Evolutionary conservation across 164 flowering plant genomes (phyloP).

Genomic region (Akebia trifoliata): DNA sequence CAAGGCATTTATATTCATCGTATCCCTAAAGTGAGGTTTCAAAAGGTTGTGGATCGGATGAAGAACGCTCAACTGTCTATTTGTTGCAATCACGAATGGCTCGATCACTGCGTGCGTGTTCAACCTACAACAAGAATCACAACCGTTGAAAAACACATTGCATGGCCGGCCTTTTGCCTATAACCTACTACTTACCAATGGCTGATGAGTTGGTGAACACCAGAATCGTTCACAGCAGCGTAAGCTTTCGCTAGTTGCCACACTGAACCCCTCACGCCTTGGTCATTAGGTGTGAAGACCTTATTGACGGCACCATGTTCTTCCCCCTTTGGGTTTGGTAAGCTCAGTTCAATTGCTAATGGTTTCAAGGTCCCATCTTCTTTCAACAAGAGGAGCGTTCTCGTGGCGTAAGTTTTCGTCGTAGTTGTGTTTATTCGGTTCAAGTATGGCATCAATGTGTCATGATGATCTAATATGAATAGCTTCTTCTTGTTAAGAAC

Average conservation of each 20-base stretch:
- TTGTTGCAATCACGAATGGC: constrained; percentile 79
- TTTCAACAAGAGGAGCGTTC: constrained; percentile 66
- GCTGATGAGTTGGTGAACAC: constrained; percentile 84
- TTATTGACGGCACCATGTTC: constrained; percentile 49
- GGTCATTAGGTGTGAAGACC: constrained; percentile 64
- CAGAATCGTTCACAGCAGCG: constrained; percentile 83
- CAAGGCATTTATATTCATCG: constrained; percentile 80
- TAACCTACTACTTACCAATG: constrained; percentile 55
- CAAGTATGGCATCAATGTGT: constrained; percentile 71
- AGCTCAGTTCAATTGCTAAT: constrained; percentile 80
- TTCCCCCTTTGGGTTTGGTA: constrained; percentile 75
- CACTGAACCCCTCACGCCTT: constrained; percentile 54
- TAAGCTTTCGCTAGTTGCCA: constrained; percentile 97
- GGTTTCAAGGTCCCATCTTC: constrained; percentile 75
- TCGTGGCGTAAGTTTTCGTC: constrained; percentile 68
- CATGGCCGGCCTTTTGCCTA: constrained; percentile 19
- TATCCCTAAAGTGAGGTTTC: constrained; percentile 88
- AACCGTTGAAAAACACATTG: not conserved
- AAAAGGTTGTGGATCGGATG: constrained; percentile 87
- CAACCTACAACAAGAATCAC: constrained; percentile 47
- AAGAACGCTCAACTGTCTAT: constrained; percentile 73
- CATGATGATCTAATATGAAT: constrained; percentile 83
- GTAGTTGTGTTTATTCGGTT: constrained; percentile 56
- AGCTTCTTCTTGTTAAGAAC: constrained; percentile 46
- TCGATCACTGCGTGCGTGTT: constrained; percentile 85